Evolutionary conservation across 148 eudicot genomes (phyloP), one percentile per base, ranked within the genome.

Genomic region (Silene uniflora): DNA sequence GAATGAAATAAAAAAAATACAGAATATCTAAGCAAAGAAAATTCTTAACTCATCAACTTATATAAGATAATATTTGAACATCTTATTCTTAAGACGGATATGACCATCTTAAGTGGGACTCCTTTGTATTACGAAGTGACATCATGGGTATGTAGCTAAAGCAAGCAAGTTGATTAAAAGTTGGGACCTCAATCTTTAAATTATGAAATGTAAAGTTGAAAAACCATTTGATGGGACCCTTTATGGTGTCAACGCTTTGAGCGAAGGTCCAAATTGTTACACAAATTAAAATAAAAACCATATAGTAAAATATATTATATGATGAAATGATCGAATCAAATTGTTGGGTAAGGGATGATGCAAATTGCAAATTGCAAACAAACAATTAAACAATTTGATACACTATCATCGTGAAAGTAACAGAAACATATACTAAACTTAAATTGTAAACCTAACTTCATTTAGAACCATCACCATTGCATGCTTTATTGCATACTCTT

Each of bases 131-230:
- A 39, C 58, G 27, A 67, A 74, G 58, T 81, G 83, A 83, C 85
- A 79, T 83, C 85, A 83, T 83, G 82, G 86, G 83, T 74, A 78
- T 74, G 73, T 12, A 63, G 23, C 69, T 44, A n/a, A 42, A 68
- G 67, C 49, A 75, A 69, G 71, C 82, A 79, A 75, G 56, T 81
- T 76, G 74, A 74, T 79, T 62, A 55, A 32, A 32, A 54, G 17
- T 58, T 73, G 77, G 74, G 59, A 10, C 55, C 49, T 27, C 74
- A 35, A 62, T 24, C 10, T 44, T 54, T 52, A n/a, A 52, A 12
- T 54, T 61, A 77, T 52, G 54, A 17, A 58, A 49, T 71, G 13
- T 75, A 73, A 55, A 72, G 73, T 23, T 72, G 27, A 21, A 69
- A 16, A 35, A 22, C 10, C 29, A 62, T 76, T 56, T 35, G 47